Evolutionary conservation across 2,329 filamentous ascomycete species (phyloP).

Genomic region (Ophiostoma piceae): DNA sequence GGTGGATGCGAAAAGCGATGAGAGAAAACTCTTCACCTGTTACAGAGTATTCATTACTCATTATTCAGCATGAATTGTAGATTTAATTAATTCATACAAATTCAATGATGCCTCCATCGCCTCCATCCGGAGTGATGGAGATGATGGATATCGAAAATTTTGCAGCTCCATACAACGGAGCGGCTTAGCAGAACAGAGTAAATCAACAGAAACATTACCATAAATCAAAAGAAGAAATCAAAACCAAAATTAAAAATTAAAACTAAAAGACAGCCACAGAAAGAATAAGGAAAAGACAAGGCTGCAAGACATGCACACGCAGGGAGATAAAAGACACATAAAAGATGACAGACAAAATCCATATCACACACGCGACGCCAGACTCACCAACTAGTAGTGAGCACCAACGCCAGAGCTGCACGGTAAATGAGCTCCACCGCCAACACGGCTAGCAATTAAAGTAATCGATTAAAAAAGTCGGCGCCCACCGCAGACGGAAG

Average conservation of each 20-base stretch:
- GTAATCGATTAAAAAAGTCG: neutral
- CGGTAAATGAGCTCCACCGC: constrained; percentile 6
- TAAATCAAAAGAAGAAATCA: neutral
- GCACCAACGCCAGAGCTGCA: neutral
- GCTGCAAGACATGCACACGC: neutral
- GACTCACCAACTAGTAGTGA: too few relatives aligned
- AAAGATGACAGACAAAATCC: neutral
- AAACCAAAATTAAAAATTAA: neutral
- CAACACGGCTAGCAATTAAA: constrained; percentile 1
- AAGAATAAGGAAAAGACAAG: neutral
- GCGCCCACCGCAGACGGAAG: neutral
- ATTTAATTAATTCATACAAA: neutral
- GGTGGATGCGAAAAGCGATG: constrained; percentile 6
- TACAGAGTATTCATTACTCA: neutral
- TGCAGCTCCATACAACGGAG: neutral
- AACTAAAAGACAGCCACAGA: neutral
- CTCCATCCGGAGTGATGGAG: too few relatives aligned
- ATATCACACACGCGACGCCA: neutral
- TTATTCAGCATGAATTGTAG: neutral
- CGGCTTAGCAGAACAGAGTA: too few relatives aligned
- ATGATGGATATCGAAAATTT: constrained; percentile 1
- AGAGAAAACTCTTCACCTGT: constrained; percentile 1
- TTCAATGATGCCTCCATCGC: neutral
- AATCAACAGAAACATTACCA: too few relatives aligned
- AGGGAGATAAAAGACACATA: neutral